These are phyloP conservation scores for Coemansia umbellata DNA, from an alignment of 192 early-diverging fungal genomes.

Conservation along the genomic window DNA sequence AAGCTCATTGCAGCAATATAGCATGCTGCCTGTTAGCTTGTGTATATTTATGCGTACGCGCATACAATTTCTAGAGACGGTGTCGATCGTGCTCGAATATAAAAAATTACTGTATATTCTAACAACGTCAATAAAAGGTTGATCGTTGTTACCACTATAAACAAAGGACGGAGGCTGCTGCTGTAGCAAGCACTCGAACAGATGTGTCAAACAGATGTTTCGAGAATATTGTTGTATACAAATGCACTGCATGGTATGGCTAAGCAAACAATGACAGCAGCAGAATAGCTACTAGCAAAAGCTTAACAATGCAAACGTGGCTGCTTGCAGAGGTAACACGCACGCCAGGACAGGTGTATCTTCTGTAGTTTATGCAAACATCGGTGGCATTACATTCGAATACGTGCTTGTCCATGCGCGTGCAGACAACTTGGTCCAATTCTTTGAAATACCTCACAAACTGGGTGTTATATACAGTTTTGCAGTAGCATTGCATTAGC, in stretches of 20 bases:
- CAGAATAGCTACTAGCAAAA: constrained; percentile 5
- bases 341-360: constrained; percentile 18
- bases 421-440: constrained; percentile 12
- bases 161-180: no score
- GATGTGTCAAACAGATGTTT: no score
- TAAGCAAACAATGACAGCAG: background rate
- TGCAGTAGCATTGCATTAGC: constrained; percentile 37
- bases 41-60: no score
- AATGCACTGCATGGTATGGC: background rate
- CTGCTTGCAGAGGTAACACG: background rate
- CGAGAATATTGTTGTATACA: no score
- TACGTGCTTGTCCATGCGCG: constrained; percentile 18
- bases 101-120: no score
- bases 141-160: no score
- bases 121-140: no score
- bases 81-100: no score
- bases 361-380: constrained; percentile 16
- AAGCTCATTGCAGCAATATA: no score
- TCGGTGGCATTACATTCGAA: constrained; percentile 14
- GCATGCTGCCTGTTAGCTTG: no score
- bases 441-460: constrained; percentile 21
- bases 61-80: no score
- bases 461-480: constrained; percentile 27
- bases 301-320: constrained; percentile 7
- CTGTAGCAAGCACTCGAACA: no score